Percentiles rank a stretch among this genome's conserved stretches.
Evolutionary conservation across 2,329 filamentous ascomycete species (phyloP).

Genomic region (Colletotrichum endophyticum): DNA sequence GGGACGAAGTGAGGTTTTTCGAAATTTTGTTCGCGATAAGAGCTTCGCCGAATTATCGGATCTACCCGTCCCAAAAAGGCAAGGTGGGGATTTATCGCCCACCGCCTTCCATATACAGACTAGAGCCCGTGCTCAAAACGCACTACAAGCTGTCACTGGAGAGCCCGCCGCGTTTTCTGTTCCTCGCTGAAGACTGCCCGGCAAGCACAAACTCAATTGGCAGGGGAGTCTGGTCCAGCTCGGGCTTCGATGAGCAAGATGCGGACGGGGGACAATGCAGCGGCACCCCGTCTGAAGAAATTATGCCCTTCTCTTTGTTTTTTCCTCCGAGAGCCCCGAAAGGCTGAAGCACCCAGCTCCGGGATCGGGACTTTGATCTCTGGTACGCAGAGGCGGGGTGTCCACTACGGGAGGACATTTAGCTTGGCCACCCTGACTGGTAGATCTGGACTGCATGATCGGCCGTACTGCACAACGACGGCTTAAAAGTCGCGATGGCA

Average conservation of each 20-base stretch:
- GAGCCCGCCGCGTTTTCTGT: neutral
- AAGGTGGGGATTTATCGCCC: neutral
- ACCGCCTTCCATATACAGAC: neutral
- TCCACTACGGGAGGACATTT: neutral
- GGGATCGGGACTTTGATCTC: neutral
- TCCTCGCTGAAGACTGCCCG: neutral
- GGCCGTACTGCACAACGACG: neutral
- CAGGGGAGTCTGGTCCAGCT: neutral
- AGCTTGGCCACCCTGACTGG: neutral
- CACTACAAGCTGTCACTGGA: neutral
- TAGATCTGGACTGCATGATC: neutral
- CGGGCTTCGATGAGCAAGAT: neutral
- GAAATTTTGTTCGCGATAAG: constrained; percentile 23
- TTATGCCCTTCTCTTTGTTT: neutral
- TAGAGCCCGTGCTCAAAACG: neutral
- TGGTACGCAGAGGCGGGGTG: neutral
- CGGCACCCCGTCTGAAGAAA: neutral
- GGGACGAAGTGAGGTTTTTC: neutral
- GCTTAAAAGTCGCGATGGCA: neutral
- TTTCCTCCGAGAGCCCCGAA: neutral
- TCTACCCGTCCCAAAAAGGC: neutral
- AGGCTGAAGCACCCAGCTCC: neutral
- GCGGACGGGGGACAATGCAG: neutral
- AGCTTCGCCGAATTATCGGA: constrained; percentile 20
- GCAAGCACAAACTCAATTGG: neutral